Conservation (phyloP, 78 protist genomes). For the Dictyostelium purpureum region DNA sequence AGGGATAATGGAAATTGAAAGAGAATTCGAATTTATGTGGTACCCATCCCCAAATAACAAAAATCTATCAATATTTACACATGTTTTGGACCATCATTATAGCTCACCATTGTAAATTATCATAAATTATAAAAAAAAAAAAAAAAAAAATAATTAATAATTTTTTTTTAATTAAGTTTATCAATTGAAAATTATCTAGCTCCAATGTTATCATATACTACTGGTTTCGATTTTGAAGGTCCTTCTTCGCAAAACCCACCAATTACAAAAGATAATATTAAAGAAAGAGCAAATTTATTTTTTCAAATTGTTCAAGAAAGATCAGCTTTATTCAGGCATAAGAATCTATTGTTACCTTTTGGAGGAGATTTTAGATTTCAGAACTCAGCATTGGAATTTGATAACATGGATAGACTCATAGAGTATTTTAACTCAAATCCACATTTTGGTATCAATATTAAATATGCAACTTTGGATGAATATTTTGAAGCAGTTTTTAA, state of each 20-base stretch:
- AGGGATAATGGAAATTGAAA: background rate
- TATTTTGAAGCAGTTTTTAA: slow-evolving; percentile 45
- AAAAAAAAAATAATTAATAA: background rate
- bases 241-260: slow-evolving; percentile 6
- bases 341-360: slow-evolving; percentile 68
- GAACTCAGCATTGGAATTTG: slow-evolving; percentile 32
- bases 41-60: slow-evolving; percentile 34
- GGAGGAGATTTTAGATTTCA: slow-evolving; percentile 57
- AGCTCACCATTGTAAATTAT: slow-evolving; percentile 7
- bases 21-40: slow-evolving; percentile 48
- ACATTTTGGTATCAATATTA: slow-evolving; percentile 2
- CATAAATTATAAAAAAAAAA: background rate
- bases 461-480: slow-evolving; percentile 20
- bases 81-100: slow-evolving; percentile 49
- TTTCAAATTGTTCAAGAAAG: slow-evolving; percentile 33
- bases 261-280: slow-evolving; percentile 9
- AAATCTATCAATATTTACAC: slow-evolving; percentile 13
- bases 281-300: slow-evolving; percentile 26
- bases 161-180: background rate
- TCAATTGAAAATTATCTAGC: background rate
- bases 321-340: slow-evolving; percentile 20
- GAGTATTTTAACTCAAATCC: slow-evolving; percentile 26
- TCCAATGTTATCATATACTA: slow-evolving; percentile 10
- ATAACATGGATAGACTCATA: slow-evolving; percentile 72
- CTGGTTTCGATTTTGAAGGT: slow-evolving; percentile 62